Base-by-base conservation (phyloP, 2,329 filamentous ascomycete species). In the Trichothecium roseum region DNA sequence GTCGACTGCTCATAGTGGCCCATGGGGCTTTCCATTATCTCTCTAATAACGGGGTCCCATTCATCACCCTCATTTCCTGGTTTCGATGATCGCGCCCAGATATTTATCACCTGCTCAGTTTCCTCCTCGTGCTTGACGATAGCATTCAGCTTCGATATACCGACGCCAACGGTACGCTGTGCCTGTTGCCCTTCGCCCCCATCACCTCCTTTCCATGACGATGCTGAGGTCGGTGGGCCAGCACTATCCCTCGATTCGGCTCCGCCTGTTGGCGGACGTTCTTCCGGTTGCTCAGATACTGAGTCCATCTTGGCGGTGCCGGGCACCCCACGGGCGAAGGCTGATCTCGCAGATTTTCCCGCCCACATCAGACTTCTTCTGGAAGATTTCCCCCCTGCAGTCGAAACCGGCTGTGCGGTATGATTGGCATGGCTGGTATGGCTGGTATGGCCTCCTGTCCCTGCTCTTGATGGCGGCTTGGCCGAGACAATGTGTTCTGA, bases 1-100 rank as follows among this genome's bases (percentile, higher is more conserved):
- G 69, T 65, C 16, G 81, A 85, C 49, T 78, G 81, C 48, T 81
- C 79, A 53, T 84, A 93, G 27, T 76, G 73, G 6, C 81, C 81
- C n/a, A 70, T 79, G 24, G 74, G 68, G 52, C 78, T 89, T 13
- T 79, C 74, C 46, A 87, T 66, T n/a, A 94, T 59, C 32, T 83
- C 78, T 26, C 73, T 69, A 37, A 94, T 69, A 32, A 94, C 54
- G 12, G 78, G 73, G 41, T 88, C 76, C 72, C 83, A 89, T 12
- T 78, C 81, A 31, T 81, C 68, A 18, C 68, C 64, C 32, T 83
- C 74, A 12, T 72, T 64, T 5, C 60, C 59, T 14, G 66, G 63
- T 26, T 62, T 68, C 18, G 70, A 52, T 3, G 69, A 64, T 1
- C 82, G 74, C 1, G 82, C 70, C 84, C 85, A 94, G 28, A 94